Conservation (phyloP, 306 rosid genomes). For the Malus sylvestris region DNA sequence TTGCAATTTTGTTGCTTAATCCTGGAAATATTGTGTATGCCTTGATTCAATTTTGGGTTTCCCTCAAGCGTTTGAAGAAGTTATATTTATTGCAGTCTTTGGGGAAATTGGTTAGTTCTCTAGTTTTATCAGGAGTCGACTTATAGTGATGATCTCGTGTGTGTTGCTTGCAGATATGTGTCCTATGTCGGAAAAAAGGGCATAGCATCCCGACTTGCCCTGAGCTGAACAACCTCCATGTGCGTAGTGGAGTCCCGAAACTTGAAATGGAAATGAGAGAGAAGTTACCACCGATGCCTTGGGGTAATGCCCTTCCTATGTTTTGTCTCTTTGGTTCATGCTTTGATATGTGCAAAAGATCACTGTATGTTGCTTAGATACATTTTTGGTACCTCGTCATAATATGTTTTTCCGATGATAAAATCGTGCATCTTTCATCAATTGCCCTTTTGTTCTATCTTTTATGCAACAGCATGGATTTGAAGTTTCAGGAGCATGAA, state of each 20-base stretch:
- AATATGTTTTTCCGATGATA: background rate
- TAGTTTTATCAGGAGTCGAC: background rate
- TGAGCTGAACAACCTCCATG: background rate
- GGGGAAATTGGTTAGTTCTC: background rate
- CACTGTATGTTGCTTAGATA: background rate
- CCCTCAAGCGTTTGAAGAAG: background rate
- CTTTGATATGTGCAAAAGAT: background rate
- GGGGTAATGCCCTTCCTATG: background rate
- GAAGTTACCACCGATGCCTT: too few relatives aligned
- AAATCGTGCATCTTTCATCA: background rate
- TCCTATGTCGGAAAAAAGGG: background rate
- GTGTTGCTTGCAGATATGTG: slow-evolving; percentile 13
- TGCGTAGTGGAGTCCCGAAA: background rate
- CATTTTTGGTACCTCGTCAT: background rate
- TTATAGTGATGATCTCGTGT: background rate
- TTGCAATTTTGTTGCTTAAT: background rate
- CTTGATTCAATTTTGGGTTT: background rate
- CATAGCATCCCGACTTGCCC: background rate
- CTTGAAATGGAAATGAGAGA: too few relatives aligned
- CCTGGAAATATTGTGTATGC: background rate
- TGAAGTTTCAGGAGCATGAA: background rate
- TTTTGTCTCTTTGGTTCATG: background rate
- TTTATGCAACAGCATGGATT: background rate
- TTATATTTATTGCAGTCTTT: background rate
- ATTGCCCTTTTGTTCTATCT: background rate